These are phyloP conservation scores for Penicillium paxilli DNA, from an alignment of 495 filamentous ascomycete genomes.

Conservation along the genomic window DNA sequence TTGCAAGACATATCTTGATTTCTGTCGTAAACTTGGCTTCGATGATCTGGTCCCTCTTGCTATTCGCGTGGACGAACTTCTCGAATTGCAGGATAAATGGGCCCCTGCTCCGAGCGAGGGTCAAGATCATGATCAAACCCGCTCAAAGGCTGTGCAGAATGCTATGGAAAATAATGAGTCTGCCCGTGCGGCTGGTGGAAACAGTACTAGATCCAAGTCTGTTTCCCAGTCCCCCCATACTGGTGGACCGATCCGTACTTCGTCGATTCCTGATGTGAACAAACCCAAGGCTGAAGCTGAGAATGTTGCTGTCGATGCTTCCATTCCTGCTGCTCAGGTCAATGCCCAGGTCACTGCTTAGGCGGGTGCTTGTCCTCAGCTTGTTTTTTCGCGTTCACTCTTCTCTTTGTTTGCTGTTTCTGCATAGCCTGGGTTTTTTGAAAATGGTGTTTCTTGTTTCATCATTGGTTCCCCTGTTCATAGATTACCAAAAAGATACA, in stretches of 20 bases:
- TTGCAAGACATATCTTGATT: conserved; percentile 63
- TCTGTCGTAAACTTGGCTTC: conserved; percentile 61
- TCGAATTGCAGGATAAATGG: conserved; percentile 56
- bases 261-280: conserved; percentile 31
- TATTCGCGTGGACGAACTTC: conserved; percentile 59
- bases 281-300: conserved; percentile 20
- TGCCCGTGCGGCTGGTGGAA: conserved; percentile 44
- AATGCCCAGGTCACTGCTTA: conserved; percentile 29
- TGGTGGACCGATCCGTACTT: conserved; percentile 43
- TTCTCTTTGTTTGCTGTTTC: not conserved
- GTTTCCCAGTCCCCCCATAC: conserved; percentile 20
- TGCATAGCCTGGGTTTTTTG: conserved; percentile 29
- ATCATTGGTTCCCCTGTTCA: conserved; percentile 15
- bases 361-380: not conserved
- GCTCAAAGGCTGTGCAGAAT: conserved; percentile 50
- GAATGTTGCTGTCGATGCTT: conserved; percentile 14
- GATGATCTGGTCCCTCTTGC: conserved; percentile 60
- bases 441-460: conserved; percentile 12
- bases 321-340: conserved; percentile 22
- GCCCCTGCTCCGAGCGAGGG: conserved; percentile 16
- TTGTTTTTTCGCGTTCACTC: not conserved
- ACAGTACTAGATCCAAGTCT: conserved; percentile 30
- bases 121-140: conserved; percentile 20
- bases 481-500: conserved; percentile 21
- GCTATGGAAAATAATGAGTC: conserved; percentile 51